Conservation (phyloP, 495 filamentous ascomycete species). For the Sphaerosporella brunnea region DNA sequence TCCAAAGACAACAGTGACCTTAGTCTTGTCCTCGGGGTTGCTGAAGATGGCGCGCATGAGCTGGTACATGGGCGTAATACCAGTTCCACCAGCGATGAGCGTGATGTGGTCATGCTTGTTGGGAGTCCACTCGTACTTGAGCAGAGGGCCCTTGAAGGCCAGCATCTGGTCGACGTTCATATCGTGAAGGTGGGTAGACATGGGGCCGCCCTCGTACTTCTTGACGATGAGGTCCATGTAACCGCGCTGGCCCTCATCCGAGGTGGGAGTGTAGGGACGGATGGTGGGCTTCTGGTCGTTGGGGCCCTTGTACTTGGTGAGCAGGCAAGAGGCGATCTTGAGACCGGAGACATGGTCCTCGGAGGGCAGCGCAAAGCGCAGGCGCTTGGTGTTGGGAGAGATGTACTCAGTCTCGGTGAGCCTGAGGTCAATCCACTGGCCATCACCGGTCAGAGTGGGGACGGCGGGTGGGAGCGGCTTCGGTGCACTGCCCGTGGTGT, state of each 20-base stretch:
- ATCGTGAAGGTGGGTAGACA: conserved; percentile 73
- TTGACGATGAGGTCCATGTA: conserved; percentile 83
- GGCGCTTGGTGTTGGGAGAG: conserved; percentile 77
- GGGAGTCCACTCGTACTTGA: conserved; percentile 76
- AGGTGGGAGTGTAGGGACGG: conserved; percentile 81
- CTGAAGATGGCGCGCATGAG: conserved; percentile 71
- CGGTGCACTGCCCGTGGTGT: conserved; percentile 27
- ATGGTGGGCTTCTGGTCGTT: conserved; percentile 67
- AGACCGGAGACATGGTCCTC: conserved; percentile 69
- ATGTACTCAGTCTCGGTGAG: conserved; percentile 58
- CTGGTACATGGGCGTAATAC: conserved; percentile 87
- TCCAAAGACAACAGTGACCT: conserved; percentile 84
- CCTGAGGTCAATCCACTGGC: conserved; percentile 48
- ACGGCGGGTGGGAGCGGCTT: conserved; percentile 29
- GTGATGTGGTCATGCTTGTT: conserved; percentile 93
- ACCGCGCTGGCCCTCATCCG: conserved; percentile 62
- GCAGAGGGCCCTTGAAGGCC: conserved; percentile 83
- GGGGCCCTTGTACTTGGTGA: conserved; percentile 70
- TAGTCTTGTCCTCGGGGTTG: conserved; percentile 90
- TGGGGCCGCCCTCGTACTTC: conserved; percentile 71
- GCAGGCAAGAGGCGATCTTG: conserved; percentile 55
- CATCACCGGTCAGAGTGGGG: conserved; percentile 58
- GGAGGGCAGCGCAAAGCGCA: conserved; percentile 71
- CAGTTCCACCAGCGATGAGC: conserved; percentile 87
- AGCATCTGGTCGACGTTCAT: conserved; percentile 64